Percentiles rank a stretch among this genome's conserved stretches.
Conservation (phyloP, 768 basidiomycete species). For the Hirschioporus abietinus region DNA sequence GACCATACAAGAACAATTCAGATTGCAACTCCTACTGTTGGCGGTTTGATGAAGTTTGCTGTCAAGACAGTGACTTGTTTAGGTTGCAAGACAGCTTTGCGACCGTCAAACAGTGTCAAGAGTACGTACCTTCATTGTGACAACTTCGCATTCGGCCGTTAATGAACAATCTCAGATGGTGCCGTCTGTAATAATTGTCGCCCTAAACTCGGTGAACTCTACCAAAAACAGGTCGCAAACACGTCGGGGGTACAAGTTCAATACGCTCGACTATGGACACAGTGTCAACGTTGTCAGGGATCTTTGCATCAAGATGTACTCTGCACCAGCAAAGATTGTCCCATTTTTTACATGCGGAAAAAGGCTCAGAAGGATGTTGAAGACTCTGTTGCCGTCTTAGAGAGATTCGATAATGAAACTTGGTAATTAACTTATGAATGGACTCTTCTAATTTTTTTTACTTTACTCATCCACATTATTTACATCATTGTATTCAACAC, state of each 20-base stretch:
- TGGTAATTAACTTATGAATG: slow-evolving; percentile 41
- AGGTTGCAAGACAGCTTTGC: slow-evolving; percentile 89
- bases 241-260: slow-evolving; percentile 83
- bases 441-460: no score
- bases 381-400: slow-evolving; percentile 70
- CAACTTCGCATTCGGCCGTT: background rate
- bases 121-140: slow-evolving; percentile 37
- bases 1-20: slow-evolving; percentile 95
- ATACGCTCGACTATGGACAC: slow-evolving; percentile 95
- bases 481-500: no score
- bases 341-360: slow-evolving; percentile 98
- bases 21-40: slow-evolving; percentile 93
- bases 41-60: slow-evolving; percentile 98
- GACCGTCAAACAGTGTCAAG: slow-evolving; percentile 66
- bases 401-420: slow-evolving; percentile 74
- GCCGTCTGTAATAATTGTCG: slow-evolving; percentile 95
- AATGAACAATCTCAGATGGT: slow-evolving; percentile 48
- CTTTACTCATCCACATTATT: no score
- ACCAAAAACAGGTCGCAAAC: slow-evolving; percentile 76
- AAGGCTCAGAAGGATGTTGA: slow-evolving; percentile 98
- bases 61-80: slow-evolving; percentile 94
- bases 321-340: slow-evolving; percentile 95
- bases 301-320: slow-evolving; percentile 98
- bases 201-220: slow-evolving; percentile 79
- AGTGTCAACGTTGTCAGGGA: slow-evolving; percentile 98